Conservation (phyloP, 306 rosid species). For the Lathyrus aphaca region DNA sequence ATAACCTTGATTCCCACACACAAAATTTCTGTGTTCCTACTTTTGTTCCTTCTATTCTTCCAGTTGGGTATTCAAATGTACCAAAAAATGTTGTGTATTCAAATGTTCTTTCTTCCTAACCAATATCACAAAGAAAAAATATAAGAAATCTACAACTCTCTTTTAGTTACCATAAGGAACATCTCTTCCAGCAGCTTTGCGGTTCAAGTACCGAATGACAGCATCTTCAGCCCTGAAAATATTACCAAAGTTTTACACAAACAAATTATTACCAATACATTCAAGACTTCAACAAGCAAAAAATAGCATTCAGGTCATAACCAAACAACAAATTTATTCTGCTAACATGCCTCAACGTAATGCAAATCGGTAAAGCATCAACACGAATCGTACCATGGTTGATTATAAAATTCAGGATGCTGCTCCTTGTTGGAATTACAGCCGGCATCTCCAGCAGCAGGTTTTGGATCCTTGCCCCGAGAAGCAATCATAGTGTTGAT, state of each 20-base stretch:
- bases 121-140: not conserved
- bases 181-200: conserved; percentile 64
- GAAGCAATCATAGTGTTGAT: conserved; percentile 68
- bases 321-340: not conserved
- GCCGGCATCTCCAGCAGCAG: conserved; percentile 68
- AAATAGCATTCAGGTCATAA: conserved; percentile 8
- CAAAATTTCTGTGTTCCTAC: conserved; percentile 17
- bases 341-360: conserved; percentile 23
- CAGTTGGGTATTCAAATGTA: not conserved
- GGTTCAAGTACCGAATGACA: conserved; percentile 81
- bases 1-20: conserved; percentile 16
- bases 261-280: conserved; percentile 23
- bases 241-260: conserved; percentile 6
- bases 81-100: not conserved
- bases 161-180: conserved; percentile 59
- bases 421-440: conserved; percentile 57
- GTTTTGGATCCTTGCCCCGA: conserved; percentile 76
- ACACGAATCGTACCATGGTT: conserved; percentile 67
- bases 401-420: conserved; percentile 64
- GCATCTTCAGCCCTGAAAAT: conserved; percentile 88
- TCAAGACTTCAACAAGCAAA: conserved; percentile 21
- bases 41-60: conserved; percentile 24
- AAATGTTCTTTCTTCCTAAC: not conserved
- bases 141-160: conserved; percentile 22
- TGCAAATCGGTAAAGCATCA: conserved; percentile 5